A percentile compares a stretch with the other conserved stretches of the same genome.
phyloP scores from a whole-genome alignment of 306 rosid genomes.

The Luffa acutangula region DNA sequence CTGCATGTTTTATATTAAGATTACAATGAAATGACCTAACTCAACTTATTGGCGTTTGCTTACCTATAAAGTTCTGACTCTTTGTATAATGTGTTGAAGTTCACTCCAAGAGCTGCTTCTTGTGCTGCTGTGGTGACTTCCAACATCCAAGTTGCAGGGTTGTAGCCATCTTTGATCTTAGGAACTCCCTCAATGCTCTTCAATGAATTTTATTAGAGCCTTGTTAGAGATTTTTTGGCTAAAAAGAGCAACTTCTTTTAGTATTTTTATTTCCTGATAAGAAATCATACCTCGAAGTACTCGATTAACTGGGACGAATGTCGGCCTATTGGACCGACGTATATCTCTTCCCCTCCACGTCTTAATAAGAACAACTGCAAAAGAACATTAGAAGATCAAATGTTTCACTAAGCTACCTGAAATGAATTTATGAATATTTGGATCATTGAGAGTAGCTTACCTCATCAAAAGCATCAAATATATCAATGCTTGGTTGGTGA shows the following conservation, averaged over 20 bases:
- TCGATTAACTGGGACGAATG: slow-evolving; percentile 33
- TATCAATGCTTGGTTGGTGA: slow-evolving; percentile 92
- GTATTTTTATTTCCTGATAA: background rate
- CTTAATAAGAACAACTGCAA: slow-evolving; percentile 19
- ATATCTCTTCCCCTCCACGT: slow-evolving; percentile 62
- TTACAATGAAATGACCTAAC: background rate
- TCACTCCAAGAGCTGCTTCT: slow-evolving; percentile 41
- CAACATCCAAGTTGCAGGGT: slow-evolving; percentile 98
- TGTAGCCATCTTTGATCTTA: slow-evolving; percentile 64
- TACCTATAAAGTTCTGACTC: slow-evolving; percentile 54
- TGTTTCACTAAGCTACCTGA: background rate
- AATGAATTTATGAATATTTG: background rate
- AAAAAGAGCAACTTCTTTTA: background rate
- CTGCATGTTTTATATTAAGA: background rate
- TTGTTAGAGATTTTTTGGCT: background rate
- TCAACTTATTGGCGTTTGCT: background rate
- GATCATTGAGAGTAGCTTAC: slow-evolving; percentile 17
- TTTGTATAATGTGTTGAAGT: slow-evolving; percentile 43
- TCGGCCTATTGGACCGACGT: slow-evolving; percentile 47
- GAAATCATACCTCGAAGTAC: slow-evolving; percentile 40
- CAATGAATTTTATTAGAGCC: background rate
- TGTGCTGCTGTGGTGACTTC: slow-evolving; percentile 45
- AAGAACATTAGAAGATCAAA: background rate
- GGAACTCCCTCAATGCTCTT: slow-evolving; percentile 42
- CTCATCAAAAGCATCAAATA: slow-evolving; percentile 72